Percentiles rank a stretch among this genome's conserved stretches.
Evolutionary conservation across 1,284 basidiomycete genomes (phyloP).

Genomic region (Rhodotorula sp.): DNA sequence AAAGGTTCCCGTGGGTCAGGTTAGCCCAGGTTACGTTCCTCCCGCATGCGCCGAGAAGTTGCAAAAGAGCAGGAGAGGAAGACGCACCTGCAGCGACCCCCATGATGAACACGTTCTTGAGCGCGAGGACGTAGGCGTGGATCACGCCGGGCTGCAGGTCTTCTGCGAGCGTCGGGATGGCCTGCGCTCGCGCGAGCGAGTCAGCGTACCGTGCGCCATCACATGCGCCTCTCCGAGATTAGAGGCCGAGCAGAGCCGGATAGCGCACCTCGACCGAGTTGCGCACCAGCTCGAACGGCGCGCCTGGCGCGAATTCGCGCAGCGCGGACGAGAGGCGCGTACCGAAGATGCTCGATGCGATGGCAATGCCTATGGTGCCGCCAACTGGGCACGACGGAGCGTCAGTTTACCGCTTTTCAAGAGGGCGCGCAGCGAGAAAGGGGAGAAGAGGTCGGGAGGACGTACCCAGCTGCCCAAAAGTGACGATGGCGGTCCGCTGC

Average conservation of each 20-base stretch:
- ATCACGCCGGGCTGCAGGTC: constrained; percentile 51
- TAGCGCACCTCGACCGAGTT: constrained; percentile 40
- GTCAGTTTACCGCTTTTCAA: constrained; percentile 38
- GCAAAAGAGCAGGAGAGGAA: too few relatives aligned
- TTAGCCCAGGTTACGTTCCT: not conserved
- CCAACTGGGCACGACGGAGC: constrained; percentile 53
- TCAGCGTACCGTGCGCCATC: not conserved
- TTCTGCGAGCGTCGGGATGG: constrained; percentile 46
- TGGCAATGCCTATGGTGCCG: constrained; percentile 53
- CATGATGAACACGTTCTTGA: constrained; percentile 54
- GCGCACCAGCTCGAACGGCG: constrained; percentile 38
- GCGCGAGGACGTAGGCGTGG: constrained; percentile 55
- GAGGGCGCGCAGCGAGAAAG: constrained; percentile 33
- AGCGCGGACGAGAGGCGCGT: constrained; percentile 47
- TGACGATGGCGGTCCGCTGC: constrained; percentile 28
- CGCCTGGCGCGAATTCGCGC: constrained; percentile 41
- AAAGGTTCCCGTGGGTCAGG: constrained; percentile 2
- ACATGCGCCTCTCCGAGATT: constrained; percentile 13
- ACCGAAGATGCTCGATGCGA: constrained; percentile 54
- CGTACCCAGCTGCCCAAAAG: constrained; percentile 17
- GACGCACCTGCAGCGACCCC: constrained; percentile 49
- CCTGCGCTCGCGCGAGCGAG: constrained; percentile 44
- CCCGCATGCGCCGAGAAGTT: too few relatives aligned
- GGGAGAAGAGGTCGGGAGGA: constrained; percentile 11
- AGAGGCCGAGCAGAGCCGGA: constrained; percentile 36